Evolutionary conservation across 2,329 filamentous ascomycete genomes (phyloP), one percentile per base, ranked within the genome.

Genomic region (Diaporthe longicolla): DNA sequence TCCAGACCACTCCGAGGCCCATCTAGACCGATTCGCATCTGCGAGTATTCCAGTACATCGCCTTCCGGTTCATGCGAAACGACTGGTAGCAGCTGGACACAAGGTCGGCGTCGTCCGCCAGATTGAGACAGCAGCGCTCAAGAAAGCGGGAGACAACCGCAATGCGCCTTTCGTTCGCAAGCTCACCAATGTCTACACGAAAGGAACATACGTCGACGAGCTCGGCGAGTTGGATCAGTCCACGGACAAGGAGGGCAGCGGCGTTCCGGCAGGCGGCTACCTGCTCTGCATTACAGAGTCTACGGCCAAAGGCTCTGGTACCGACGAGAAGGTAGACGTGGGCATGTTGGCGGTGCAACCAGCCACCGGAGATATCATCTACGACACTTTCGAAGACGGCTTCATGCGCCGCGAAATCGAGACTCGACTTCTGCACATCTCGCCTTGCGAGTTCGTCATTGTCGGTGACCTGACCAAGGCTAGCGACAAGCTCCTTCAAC

Each of bases 331-430:
- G 80, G 96, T 98, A 1, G 91, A 97, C 72, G 92, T 98, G 32
- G 97, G 97, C 1, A 91, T 99, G 73, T 88, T 99, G 29, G 97
- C 97, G 35, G 97, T 99, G 6, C 97, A 99, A 79, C 97, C 97
- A 11, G 94, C 95, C 0, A 99, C 97, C 0, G 97, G 97, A 72
- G 96, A 98, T 82, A 95, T 99, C 78, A 93, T 98, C 72, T 97
- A 98, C 79, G 97, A 99, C 80, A 92, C 93, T 74, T 99, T 99
- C 78, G 95, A 98, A 78, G 97, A 99, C 80, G 95, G 96, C 2
- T 98, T 98, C 84, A 98, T 99, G 96, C 89, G 97, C 65, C 95
- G 93, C 79, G 97, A 99, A 81, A 93, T 99, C 45, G 97, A 99
- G 84, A 99, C 97, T 0, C 88, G 97, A n/a, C 85, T 99, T 35